Evolutionary conservation across 176 grass and related monocot genomes (phyloP), one percentile per base, ranked within the genome.

Genomic region (Puccinellia tenuiflora): DNA sequence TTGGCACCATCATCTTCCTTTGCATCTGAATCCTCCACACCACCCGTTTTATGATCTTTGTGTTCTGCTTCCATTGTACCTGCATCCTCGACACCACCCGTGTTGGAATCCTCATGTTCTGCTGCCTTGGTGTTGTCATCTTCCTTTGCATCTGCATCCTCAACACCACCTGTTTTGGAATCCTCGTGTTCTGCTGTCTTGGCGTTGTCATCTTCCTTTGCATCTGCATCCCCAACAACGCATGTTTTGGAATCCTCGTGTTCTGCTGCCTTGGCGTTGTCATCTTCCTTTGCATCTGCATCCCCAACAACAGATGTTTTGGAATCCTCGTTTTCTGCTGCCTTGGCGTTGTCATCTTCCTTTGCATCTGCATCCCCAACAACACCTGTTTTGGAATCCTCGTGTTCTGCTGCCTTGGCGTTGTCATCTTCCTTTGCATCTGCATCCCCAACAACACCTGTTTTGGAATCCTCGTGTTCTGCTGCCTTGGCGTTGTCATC

Each of bases 241-340:
- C 5, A 26, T 31, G 60, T 17, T 63, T 63, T 63, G 60, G 28
- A 63, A 63, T 63, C 60, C 65, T 18, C 17, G 35, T 12, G 20
- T 38, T 22, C 7, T 40, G 34, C 28, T 52, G 72, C 28, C 72
- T 88, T 86, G 20, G 60, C 43, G 37, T 45, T 26, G 3, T 68
- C 43, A 24, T 46, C 68, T 69, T 86, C 86, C 38, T 75, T 85
- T 37, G 33, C 57, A 62, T 72, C 65, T n/a, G 45, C 34, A 79
- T 75, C 68, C 68, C 40, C 39, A 25, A 26, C 42, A 63, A 2
- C 28, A 17, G 1, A 26, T 31, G 60, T 17, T 63, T 63, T 63
- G 60, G 28, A 63, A 63, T 63, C 60, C 65, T 18, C 17, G 35
- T 12, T 9, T 38, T 22, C 7, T 40, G 34, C 28, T 52, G 72